Conservation (phyloP, 768 basidiomycete genomes). For the Podaxis sp. region DNA sequence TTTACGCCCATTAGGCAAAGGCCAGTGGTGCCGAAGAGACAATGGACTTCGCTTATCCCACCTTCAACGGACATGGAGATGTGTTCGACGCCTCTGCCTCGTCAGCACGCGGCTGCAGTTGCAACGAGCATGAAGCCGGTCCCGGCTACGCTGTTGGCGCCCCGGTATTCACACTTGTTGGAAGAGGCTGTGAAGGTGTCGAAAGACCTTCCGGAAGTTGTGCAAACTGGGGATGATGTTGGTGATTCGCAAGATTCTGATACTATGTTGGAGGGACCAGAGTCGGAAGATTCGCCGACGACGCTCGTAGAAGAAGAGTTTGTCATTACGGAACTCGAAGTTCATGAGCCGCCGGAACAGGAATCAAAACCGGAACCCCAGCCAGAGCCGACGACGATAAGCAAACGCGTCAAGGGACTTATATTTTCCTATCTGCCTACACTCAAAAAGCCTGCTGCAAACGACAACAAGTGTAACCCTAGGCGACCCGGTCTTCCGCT, state of each 20-base stretch:
- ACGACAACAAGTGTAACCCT: slow-evolving; percentile 20
- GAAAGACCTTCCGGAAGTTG: slow-evolving; percentile 15
- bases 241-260: not conserved
- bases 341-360: no score
- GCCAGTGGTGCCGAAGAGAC: slow-evolving; percentile 24
- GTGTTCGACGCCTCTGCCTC: slow-evolving; percentile 30
- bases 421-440: slow-evolving; percentile 61
- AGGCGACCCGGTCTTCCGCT: slow-evolving; percentile 44
- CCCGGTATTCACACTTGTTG: slow-evolving; percentile 56
- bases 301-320: slow-evolving; percentile 8
- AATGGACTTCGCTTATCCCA: slow-evolving; percentile 22
- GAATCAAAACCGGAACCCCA: not conserved
- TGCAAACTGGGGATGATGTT: not conserved
- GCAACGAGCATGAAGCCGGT: slow-evolving; percentile 23
- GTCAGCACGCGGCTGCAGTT: slow-evolving; percentile 13
- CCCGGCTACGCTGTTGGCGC: slow-evolving; percentile 45
- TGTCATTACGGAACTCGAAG: not conserved
- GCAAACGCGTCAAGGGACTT: slow-evolving; percentile 54
- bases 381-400: slow-evolving; percentile 31
- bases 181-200: slow-evolving; percentile 51
- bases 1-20: slow-evolving; percentile 47
- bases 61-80: slow-evolving; percentile 18
- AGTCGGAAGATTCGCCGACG: slow-evolving; percentile 4
- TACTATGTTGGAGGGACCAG: not conserved
- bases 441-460: slow-evolving; percentile 35